Evolutionary conservation across 495 filamentous ascomycete genomes (phyloP), one percentile per base, ranked within the genome.

Genomic region (Penicillium cataractarum): DNA sequence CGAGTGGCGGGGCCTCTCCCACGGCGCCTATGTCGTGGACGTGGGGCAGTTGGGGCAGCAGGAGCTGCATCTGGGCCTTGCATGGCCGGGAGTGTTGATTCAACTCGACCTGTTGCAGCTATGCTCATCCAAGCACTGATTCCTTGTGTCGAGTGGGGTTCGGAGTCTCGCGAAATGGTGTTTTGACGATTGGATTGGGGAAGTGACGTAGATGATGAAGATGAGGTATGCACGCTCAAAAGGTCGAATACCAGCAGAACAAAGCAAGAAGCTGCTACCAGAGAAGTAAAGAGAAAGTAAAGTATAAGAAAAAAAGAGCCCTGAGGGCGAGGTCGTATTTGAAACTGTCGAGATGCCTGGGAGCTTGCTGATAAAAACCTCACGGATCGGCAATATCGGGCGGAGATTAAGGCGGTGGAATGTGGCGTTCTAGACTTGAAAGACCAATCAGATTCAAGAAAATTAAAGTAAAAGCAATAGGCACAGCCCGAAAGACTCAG

Each of bases 1-100:
- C 70, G 74, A 52, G 70, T 69, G 24, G 65, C 59, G 61, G 72
- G 69, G 54, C 74, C 75, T 61, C 74, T 69, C 57, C 71, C 69
- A 65, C 75, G 71, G 56, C 76, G 74, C 64, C 74, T 62, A 10
- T 69, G 55, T 48, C 69, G 69, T 6, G 74, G 63, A 9, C 74
- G 76, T n/a, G 74, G 55, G 33, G 75, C 55, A 55, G 37, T 65
- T n/a, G 62, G 57, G 33, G 62, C 57, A 10, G 67, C 49, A 29
- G 66, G 44, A 57, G 49, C 33, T 42, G 33, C 49, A 13, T 58
- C 39, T 10, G 66, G 31, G 19, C 57, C 63, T 15, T 71, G 65
- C 71, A 77, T 76, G 32, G 37, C 59, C 53, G 63, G 61, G 27
- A 46, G 19, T 29, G 19, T 6, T 26, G 27, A 10, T 4, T 22